Evolutionary conservation across 2,329 filamentous ascomycete genomes (phyloP), one percentile per base, ranked within the genome.

Genomic region (Lachnellula willkommii): DNA sequence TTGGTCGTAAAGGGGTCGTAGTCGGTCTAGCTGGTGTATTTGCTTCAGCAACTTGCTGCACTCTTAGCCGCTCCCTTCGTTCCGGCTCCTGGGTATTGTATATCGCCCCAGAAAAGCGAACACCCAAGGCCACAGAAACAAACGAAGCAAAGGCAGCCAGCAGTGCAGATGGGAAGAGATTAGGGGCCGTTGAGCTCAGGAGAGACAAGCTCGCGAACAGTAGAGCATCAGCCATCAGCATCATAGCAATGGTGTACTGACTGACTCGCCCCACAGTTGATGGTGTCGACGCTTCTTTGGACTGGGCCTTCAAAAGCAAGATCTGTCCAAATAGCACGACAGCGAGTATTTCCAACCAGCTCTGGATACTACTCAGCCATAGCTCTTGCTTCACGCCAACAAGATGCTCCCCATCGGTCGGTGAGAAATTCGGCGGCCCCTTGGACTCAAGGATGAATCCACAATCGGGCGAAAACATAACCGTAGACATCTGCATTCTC

Each of bases 391-490:
- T 88, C 64, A 80, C 74, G 8, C 84, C 84, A 1, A 75, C 67
- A 4, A 87, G 73, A 65, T 87, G 83, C 8, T 77, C 71, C 1
- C 77, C 78, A 35, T 83, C 78, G 5, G 69, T 69, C 0, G 76
- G 72, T 0, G 79, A 66, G 57, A 76, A 84, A 14, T 74, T 71
- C 0, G 84, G 84, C 1, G 83, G 81, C 0, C 85, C 85, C 63
- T 82, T 84, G 14, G 81, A 81, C 64, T 86, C 82, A 36, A 88
- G 72, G 58, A 86, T 84, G 69, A 82, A 87, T 4, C 77, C 80
- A 64, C 85, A 88, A 67, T 88, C 85, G 1, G 85, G 85, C 11
- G 85, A 88, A 70, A 83, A 87, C 17, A 87, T 73, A 22, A 87
- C 76, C 5, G 80, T 75, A 1, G 84, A 86, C 73, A 87, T 80